These are phyloP conservation scores for Wolfiporia cocos DNA, from an alignment of 1,284 basidiomycete genomes.

Conservation along the genomic window DNA sequence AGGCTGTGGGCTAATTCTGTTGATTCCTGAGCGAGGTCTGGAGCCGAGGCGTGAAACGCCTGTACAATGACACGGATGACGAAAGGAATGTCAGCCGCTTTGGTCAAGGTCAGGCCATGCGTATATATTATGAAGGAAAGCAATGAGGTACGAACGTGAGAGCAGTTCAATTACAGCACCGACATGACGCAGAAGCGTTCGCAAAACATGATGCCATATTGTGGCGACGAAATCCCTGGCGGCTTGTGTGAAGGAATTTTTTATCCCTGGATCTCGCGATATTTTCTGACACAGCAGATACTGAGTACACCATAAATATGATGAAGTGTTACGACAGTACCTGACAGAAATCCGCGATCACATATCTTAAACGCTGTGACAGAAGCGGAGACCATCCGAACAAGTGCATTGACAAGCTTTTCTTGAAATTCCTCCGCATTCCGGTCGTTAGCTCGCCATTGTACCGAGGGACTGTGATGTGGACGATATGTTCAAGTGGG, in stretches of 20 bases:
- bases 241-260: background rate
- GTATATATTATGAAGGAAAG: no score
- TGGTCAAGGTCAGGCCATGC: no score
- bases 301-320: no score
- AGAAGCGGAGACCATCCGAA: constrained; percentile 54
- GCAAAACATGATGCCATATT: constrained; percentile 49
- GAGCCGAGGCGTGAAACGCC: constrained; percentile 39
- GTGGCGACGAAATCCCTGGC: constrained; percentile 37
- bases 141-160: no score
- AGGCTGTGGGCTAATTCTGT: constrained; percentile 36
- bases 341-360: constrained; percentile 59
- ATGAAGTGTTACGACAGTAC: no score
- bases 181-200: constrained; percentile 54
- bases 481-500: constrained; percentile 28
- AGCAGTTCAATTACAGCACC: constrained; percentile 37
- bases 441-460: constrained; percentile 22
- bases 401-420: constrained; percentile 46
- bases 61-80: constrained; percentile 50
- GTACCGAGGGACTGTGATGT: constrained; percentile 27
- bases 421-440: constrained; percentile 37
- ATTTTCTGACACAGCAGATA: no score
- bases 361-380: constrained; percentile 48
- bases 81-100: constrained; percentile 57
- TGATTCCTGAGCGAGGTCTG: constrained; percentile 46
- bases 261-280: background rate